phyloP scores from a whole-genome alignment of 805 yeast species.

The Candida montana region DNA sequence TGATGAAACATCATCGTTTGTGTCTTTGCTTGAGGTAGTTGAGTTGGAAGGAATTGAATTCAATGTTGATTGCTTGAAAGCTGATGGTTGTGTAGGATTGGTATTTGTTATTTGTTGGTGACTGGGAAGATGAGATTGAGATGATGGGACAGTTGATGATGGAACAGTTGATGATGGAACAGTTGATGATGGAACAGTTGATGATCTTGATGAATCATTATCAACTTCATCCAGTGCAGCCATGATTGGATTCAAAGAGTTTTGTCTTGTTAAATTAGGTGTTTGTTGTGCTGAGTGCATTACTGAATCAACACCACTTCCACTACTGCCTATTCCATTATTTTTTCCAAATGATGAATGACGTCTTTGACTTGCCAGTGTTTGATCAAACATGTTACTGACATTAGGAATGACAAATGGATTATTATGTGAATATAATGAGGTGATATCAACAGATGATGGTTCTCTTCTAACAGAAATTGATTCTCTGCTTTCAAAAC shows the following conservation, averaged over 20 bases:
- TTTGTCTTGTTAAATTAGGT: constrained; percentile 2
- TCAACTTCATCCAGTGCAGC: constrained; percentile 9
- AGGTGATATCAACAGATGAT: constrained; percentile 33
- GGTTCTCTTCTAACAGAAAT: constrained; percentile 22
- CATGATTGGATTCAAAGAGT: constrained; percentile 9
- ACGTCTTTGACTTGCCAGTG: constrained; percentile 8
- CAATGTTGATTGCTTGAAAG: background rate
- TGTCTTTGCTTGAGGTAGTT: background rate
- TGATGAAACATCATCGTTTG: background rate
- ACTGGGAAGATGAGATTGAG: too few relatives aligned
- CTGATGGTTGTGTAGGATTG: background rate
- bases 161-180: background rate
- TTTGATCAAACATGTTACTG: constrained; percentile 1
- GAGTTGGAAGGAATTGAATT: background rate
- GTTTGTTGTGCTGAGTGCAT: background rate
- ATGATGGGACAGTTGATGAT: background rate
- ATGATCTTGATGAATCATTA: background rate
- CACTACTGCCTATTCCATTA: background rate
- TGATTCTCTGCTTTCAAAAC: constrained; percentile 28
- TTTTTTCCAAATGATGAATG: background rate
- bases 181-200: background rate
- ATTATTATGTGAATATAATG: constrained; percentile 24
- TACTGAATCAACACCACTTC: background rate
- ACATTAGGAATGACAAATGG: constrained; percentile 11
- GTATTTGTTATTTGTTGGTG: too few relatives aligned